Evolutionary conservation across 306 rosid genomes (phyloP).

Genomic region (Chamaecrista fasciculata): DNA sequence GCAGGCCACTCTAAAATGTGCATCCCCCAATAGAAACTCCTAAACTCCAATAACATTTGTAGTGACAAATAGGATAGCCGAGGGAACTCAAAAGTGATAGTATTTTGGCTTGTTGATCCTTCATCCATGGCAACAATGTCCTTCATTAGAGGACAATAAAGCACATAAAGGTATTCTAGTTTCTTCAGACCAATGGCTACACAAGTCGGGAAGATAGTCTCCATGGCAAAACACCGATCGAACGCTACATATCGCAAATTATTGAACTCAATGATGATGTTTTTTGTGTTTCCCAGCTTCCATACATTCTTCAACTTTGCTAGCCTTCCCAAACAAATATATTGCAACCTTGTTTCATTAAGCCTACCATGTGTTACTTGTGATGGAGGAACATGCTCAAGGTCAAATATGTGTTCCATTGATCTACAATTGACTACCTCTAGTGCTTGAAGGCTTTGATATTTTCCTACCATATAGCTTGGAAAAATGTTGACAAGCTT

Average conservation of each 20-base stretch:
- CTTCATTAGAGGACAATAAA: neutral
- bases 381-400: neutral
- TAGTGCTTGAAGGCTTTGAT: neutral
- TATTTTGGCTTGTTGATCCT: neutral
- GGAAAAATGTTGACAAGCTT: neutral
- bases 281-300: neutral
- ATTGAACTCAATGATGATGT: neutral
- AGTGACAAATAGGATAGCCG: neutral
- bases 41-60: neutral
- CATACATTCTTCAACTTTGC: conserved; percentile 16
- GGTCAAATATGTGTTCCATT: neutral
- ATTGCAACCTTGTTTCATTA: neutral
- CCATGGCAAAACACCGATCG: neutral
- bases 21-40: neutral
- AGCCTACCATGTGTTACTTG: neutral
- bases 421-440: neutral
- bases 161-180: neutral
- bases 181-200: neutral
- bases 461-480: neutral
- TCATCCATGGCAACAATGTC: neutral
- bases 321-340: neutral
- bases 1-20: neutral
- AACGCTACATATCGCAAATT: neutral
- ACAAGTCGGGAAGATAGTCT: neutral
- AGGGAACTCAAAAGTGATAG: neutral